These are phyloP conservation scores for Mrakia blollopis DNA, from an alignment of 768 basidiomycete species.

Conservation along the genomic window DNA sequence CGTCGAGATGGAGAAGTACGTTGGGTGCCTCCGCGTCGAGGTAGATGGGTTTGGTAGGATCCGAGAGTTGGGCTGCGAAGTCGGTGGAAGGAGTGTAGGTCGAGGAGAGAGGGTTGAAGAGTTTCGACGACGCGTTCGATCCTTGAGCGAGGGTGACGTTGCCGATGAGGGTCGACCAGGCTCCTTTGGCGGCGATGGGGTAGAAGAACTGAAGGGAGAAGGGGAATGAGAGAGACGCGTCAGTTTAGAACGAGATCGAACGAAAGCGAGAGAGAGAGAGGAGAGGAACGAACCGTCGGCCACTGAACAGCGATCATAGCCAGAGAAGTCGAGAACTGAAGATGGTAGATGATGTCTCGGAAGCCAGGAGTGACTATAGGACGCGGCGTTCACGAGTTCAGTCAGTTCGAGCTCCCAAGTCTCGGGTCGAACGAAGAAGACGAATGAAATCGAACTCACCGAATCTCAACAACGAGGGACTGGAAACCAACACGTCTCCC, in stretches of 20 bases:
- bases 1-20: constrained; percentile 64
- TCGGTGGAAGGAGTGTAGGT: constrained; percentile 60
- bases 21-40: constrained; percentile 66
- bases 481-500: constrained; percentile 77
- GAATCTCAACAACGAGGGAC: constrained; percentile 81
- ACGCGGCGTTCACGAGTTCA: constrained; percentile 33
- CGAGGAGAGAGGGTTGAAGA: constrained; percentile 65
- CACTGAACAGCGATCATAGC: constrained; percentile 93
- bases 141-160: constrained; percentile 65
- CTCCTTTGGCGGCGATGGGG: constrained; percentile 78
- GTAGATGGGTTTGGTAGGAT: constrained; percentile 69
- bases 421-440: background rate
- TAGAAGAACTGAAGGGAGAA: constrained; percentile 52
- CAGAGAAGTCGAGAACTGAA: constrained; percentile 71
- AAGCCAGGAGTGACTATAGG: constrained; percentile 79
- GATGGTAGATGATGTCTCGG: constrained; percentile 86
- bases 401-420: constrained; percentile 8
- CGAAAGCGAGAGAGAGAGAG: constrained; percentile 49
- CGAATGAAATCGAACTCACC: constrained; percentile 52
- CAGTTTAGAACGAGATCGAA: background rate
- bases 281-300: constrained; percentile 52
- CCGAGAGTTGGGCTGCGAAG: constrained; percentile 68
- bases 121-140: constrained; percentile 48
- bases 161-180: constrained; percentile 68
- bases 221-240: background rate